Conservation (phyloP, 371 early-diverging fungal genomes). For the Mortierella sp. region DNA sequence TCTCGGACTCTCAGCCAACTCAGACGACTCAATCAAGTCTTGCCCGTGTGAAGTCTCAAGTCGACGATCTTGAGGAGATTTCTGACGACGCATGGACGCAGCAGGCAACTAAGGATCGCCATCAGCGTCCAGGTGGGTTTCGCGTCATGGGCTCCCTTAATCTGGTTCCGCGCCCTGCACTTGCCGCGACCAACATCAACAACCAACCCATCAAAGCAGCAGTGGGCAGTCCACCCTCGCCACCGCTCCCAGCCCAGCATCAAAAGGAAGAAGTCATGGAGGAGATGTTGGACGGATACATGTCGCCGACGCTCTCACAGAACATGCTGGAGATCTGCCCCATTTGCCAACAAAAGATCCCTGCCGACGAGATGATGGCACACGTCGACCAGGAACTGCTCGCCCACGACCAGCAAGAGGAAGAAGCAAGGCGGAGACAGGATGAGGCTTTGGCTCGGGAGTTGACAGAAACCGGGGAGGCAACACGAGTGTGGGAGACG, state of each 20-base stretch:
- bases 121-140: background rate
- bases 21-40: constrained; percentile 11
- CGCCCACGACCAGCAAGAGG: constrained; percentile 58
- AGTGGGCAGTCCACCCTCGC: background rate
- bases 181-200: background rate
- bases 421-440: constrained; percentile 62
- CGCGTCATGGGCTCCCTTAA: constrained; percentile 2
- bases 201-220: background rate
- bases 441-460: constrained; percentile 58
- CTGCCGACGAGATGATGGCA: constrained; percentile 30
- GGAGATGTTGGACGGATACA: background rate
- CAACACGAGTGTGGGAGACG: constrained; percentile 11
- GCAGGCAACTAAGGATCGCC: background rate
- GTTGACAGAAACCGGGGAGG: background rate
- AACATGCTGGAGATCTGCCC: constrained; percentile 28
- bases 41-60: constrained; percentile 5
- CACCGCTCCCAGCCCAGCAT: background rate
- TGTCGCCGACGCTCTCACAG: constrained; percentile 22
- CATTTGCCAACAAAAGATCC: constrained; percentile 28
- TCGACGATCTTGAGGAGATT: constrained; percentile 43
- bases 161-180: background rate
- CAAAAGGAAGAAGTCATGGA: background rate
- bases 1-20: constrained; percentile 27
- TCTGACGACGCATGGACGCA: constrained; percentile 39
- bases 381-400: constrained; percentile 46